phyloP scores from a whole-genome alignment of 2,329 filamentous ascomycete genomes.

The Fusarium keratoplasticum region DNA sequence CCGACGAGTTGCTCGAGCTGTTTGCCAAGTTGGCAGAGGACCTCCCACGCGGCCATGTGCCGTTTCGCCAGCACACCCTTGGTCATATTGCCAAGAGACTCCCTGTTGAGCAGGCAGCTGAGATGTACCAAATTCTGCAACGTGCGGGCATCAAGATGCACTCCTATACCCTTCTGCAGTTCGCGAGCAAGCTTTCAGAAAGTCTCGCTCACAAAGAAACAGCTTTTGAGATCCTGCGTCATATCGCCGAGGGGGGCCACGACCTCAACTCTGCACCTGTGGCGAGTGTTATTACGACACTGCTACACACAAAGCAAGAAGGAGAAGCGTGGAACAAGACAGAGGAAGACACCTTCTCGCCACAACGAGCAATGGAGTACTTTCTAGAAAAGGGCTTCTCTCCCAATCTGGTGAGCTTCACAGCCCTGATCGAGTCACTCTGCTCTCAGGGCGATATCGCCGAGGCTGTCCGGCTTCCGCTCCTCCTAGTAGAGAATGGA shows the following conservation, averaged over 20 bases:
- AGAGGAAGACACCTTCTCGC: conserved; percentile 43
- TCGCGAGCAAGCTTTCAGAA: conserved; percentile 60
- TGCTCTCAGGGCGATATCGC: conserved; percentile 61
- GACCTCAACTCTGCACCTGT: conserved; percentile 60
- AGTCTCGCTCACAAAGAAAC: conserved; percentile 52
- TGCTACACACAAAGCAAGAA: conserved; percentile 58
- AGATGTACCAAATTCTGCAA: conserved; percentile 52
- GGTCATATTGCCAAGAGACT: conserved; percentile 47
- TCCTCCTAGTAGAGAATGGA: conserved; percentile 53
- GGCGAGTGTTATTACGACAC: conserved; percentile 67
- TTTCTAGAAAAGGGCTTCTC: conserved; percentile 71
- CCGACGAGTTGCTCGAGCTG: conserved; percentile 47
- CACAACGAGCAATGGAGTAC: conserved; percentile 47
- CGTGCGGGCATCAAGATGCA: conserved; percentile 49
- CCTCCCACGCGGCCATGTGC: conserved; percentile 45
- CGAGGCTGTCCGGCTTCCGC: conserved; percentile 50
- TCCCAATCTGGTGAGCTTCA: conserved; percentile 73
- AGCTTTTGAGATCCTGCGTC: conserved; percentile 56
- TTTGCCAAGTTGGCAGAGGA: conserved; percentile 47
- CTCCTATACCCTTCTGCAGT: conserved; percentile 59
- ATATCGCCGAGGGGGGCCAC: conserved; percentile 52
- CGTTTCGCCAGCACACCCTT: conserved; percentile 54
- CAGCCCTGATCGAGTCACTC: conserved; percentile 77
- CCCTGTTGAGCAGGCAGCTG: conserved; percentile 45
- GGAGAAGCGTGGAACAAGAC: conserved; percentile 32